Percentiles rank a stretch among this genome's conserved stretches.
phyloP scores from a whole-genome alignment of 371 early-diverging fungal species.

The Catenaria anguillulae region DNA sequence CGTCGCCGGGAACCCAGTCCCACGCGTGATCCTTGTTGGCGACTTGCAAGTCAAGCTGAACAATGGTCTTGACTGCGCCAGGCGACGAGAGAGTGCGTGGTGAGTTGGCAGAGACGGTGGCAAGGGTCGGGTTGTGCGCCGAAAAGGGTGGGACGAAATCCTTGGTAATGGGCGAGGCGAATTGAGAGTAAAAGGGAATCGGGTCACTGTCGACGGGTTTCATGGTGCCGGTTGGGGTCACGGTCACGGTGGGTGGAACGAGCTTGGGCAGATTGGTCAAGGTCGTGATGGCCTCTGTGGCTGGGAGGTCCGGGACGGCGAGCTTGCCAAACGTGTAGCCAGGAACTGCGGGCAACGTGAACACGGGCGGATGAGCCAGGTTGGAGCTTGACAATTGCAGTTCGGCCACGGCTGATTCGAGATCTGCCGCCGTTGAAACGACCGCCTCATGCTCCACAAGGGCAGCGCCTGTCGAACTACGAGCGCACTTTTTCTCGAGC shows the following conservation, averaged over 20 bases:
- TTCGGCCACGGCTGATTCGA: background rate
- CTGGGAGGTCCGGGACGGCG: conserved; percentile 30
- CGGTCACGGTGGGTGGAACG: conserved; percentile 13
- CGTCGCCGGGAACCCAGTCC: conserved; percentile 55
- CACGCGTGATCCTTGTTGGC: conserved; percentile 12
- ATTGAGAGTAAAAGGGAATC: background rate
- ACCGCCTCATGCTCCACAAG: too few species aligned
- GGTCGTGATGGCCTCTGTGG: conserved; percentile 31
- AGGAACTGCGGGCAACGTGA: background rate
- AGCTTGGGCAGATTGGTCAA: conserved; percentile 49
- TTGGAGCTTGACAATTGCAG: background rate
- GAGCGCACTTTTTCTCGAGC: conserved; percentile 32
- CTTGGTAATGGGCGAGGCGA: background rate
- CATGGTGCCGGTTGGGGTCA: conserved; percentile 8
- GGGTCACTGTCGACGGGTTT: background rate
- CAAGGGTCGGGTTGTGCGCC: background rate
- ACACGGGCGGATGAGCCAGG: background rate
- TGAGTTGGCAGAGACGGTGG: background rate
- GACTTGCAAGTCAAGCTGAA: conserved; percentile 50
- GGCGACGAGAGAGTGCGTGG: conserved; percentile 27
- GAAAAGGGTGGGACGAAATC: background rate
- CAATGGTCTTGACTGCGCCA: conserved; percentile 54
- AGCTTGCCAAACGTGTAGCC: conserved; percentile 9
- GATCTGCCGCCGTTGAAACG: too few species aligned
- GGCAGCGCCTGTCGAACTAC: background rate